Evolutionary conservation across 1,284 basidiomycete genomes (phyloP), one percentile per base, ranked within the genome.

Genomic region (Ustilago loliicola): DNA sequence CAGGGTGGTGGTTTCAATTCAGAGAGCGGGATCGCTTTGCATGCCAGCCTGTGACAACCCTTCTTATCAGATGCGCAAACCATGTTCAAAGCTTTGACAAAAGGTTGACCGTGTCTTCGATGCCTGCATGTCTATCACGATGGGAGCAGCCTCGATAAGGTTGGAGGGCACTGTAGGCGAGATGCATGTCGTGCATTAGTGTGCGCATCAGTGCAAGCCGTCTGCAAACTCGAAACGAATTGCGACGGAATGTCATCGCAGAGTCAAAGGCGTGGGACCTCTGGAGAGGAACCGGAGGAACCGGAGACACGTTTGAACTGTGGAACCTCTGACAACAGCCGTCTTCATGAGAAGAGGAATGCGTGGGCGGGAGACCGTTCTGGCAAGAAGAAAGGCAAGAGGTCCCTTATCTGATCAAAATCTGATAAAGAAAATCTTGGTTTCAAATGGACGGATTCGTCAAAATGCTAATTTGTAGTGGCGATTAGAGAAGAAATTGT

Each of bases 351-450:
- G 36, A 38, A 38, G 36, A 38, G 17, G 7, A 38, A 38, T 38
- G 36, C 11, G 36, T 11, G 27, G 23, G 25, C 40, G n/a, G 17
- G 48, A 29, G 27, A 10, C 23, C 6, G 10, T 17, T 8, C n/a
- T 6, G 23, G 29, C n/a, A 2, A n/a, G 45, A 17, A 19, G 11
- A 50, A 7, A 36, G 5, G 2, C 19, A 55, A 19, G 32, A 55
- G 53, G 34, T 21, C 25, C 34, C 62, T 64, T 64, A 64, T 64
- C 62, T 58, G 62, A 64, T 58, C 55, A 25, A 52, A 50, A 64
- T 64, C 62, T 64, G 62, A 64, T 64, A 64, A 58, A 51, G 23
- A 29, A 60, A 54, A 29, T 17, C 29, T 36, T 34, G n/a, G 6
- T 36, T 48, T 15, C 15, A 51, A 52, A 42, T 11, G 36, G 6